Evolutionary conservation across 1,139 yeast genomes (phyloP).

Genomic region (Citeromyces siamensis): DNA sequence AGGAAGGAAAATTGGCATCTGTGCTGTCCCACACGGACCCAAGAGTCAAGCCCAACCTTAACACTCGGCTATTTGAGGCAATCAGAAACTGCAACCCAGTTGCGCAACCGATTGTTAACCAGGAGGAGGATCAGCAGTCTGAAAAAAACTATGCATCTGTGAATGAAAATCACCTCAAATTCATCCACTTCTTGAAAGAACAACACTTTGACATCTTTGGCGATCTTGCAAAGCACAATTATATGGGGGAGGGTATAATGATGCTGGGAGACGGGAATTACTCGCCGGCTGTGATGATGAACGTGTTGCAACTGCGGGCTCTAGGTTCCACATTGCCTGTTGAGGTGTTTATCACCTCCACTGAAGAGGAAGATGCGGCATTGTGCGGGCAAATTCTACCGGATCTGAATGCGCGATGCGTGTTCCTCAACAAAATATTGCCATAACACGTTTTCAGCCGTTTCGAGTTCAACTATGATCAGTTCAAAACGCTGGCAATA

Average conservation of each 20-base stretch:
- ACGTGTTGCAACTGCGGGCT: constrained; percentile 37
- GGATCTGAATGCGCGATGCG: constrained; percentile 31
- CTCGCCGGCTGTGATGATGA: constrained; percentile 39
- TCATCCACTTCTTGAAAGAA: background rate
- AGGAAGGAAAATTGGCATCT: too few relatives aligned
- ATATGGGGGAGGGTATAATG: constrained; percentile 34
- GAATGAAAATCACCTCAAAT: background rate
- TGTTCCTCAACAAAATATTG: constrained; percentile 15
- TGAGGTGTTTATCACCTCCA: constrained; percentile 45
- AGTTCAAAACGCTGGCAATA: constrained; percentile 50
- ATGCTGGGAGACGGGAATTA: constrained; percentile 52
- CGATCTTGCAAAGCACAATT: background rate
- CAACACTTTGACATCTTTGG: background rate
- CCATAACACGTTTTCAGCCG: constrained; percentile 11
- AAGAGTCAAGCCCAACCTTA: background rate
- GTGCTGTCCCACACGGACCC: too few relatives aligned
- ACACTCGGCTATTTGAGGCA: background rate
- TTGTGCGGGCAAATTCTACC: constrained; percentile 36
- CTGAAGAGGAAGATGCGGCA: constrained; percentile 31
- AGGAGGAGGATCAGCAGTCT: too few relatives aligned
- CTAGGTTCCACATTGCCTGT: constrained; percentile 43
- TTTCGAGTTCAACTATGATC: constrained; percentile 34
- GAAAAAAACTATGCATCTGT: too few relatives aligned
- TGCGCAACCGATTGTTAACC: too few relatives aligned
- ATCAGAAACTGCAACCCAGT: background rate